Conservation (phyloP, 352 stramenopile species). For the Globisporangium spinosum region DNA sequence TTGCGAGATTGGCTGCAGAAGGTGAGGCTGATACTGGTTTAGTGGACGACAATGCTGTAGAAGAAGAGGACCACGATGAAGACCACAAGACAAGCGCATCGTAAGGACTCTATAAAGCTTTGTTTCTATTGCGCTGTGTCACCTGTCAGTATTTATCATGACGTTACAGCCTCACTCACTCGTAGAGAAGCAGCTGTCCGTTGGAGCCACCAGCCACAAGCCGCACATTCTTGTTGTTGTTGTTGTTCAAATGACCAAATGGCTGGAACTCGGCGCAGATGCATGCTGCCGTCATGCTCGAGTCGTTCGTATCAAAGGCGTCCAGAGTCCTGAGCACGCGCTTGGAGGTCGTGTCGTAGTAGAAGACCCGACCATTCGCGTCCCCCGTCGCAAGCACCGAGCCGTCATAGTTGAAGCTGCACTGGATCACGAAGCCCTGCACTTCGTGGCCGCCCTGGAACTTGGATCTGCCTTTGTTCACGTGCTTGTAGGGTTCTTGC, state of each 20-base stretch:
- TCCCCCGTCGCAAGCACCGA: constrained; percentile 44
- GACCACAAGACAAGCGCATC: constrained; percentile 3
- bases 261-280: constrained; percentile 36
- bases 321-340: constrained; percentile 21
- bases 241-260: not conserved
- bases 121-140: not conserved
- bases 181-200: constrained; percentile 24
- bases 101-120: not conserved
- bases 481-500: constrained; percentile 40
- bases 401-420: constrained; percentile 50
- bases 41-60: not conserved
- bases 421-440: constrained; percentile 39
- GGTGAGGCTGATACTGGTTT: not conserved
- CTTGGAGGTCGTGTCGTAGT: constrained; percentile 32
- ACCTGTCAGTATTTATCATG: not conserved
- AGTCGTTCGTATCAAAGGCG: constrained; percentile 13
- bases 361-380: constrained; percentile 35
- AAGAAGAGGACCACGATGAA: constrained; percentile 13
- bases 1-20: constrained; percentile 1
- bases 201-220: constrained; percentile 28
- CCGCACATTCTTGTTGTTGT: not conserved
- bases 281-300: constrained; percentile 21
- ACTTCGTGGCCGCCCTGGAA: constrained; percentile 16
- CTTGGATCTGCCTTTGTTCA: constrained; percentile 28
- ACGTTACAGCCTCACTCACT: not conserved